Evolutionary conservation across 1,284 basidiomycete species (phyloP), one percentile per base, ranked within the genome.

Genomic region (Laetiporus sulphureus): DNA sequence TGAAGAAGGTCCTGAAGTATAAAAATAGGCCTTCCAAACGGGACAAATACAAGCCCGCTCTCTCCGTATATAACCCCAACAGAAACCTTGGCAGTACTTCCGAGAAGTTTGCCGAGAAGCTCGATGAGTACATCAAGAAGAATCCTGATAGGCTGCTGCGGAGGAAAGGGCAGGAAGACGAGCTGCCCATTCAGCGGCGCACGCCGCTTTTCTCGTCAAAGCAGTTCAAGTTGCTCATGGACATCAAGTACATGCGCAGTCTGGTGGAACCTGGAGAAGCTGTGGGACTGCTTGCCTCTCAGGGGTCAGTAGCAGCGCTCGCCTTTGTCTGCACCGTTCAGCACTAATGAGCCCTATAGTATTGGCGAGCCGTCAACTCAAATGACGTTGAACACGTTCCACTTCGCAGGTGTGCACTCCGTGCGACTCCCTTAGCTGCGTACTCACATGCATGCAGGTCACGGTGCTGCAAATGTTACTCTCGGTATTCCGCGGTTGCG

Each of bases 341-440:
- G n/a, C 27, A 55, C 3, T 50, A 36, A 24, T 5, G 40, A 44
- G 37, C 42, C 20, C 38, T 43, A 12, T 49, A 93, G 93, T 70
- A 82, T 99, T 36, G 96, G 96, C 46, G 96, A 99, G 64, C 96
- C 96, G 3, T 99, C 96, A 19, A 99, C 96, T 1, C 96, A 99
- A 63, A 99, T 99, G 96, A 99, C 96, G 22, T 70, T 99, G 52
- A 99, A 99, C 64, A 99, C 96, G 7, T 99, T 99, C 81, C 96
- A 99, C 72, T 97, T 99, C 62, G 93, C 93, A 51, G 91, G 89
- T 80, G 61, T 55, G 76, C 61, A 38, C 35, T 38, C 23, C 51
- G 16, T 39, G 32, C 18, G 20, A 18, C 44, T n/a, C n/a, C n/a
- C 46, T 49, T 38, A 38, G 18, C 29, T 33, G 38, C 34, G 39